Base-by-base conservation (phyloP, 73 alveolate species). In the Tetrahymena elliotti region DNA sequence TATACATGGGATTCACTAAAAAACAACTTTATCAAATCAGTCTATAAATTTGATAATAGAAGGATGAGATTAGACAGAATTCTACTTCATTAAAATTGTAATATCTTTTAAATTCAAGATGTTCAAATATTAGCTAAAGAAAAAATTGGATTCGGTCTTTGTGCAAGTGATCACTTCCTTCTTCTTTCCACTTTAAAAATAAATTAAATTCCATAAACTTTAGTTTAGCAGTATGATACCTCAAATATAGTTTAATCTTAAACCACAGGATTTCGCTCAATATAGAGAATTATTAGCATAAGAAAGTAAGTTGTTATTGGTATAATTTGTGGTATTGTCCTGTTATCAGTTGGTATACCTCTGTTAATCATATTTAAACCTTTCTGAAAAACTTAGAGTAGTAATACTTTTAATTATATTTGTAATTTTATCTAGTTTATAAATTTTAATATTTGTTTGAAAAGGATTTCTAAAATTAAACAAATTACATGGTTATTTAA, bases 31-130 rank as follows among this genome's bases (percentile, higher is more conserved):
- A 94, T 94, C 22, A 83, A 83, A 35, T 92, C 83, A 13, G 54
- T 68, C 52, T 37, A 84, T 9, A 93, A 84, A 9, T 94, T 94
- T 41, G 96, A 94, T 31, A 40, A 94, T 27, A 35, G 96, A 92
- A 94, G 96, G 35, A 94, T 94, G 96, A 84, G 96, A 92, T 41
- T 94, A 38, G 96, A 94, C 38, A 94, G 96, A 84, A 84, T 94
- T 1, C 20, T 54, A 31, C 4, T 54, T 54, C 84, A 35, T 54
- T 3, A 54, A 54, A 54, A 13, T 54, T 54, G 84, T 9, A 54
- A 54, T 54, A 33, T 54, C 9, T 54, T 54, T 31, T n/a, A 22
- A n/a, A 22, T 54, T 54, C 20, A 22, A 54, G 36, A 54, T 54
- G 84, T 54, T 54, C 9, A 54, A n/a, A 54, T 54, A 6, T 31